Evolutionary conservation across 116 monocot genomes (phyloP), one percentile per base, ranked within the genome.

Genomic region (Posidonia oceanica): DNA sequence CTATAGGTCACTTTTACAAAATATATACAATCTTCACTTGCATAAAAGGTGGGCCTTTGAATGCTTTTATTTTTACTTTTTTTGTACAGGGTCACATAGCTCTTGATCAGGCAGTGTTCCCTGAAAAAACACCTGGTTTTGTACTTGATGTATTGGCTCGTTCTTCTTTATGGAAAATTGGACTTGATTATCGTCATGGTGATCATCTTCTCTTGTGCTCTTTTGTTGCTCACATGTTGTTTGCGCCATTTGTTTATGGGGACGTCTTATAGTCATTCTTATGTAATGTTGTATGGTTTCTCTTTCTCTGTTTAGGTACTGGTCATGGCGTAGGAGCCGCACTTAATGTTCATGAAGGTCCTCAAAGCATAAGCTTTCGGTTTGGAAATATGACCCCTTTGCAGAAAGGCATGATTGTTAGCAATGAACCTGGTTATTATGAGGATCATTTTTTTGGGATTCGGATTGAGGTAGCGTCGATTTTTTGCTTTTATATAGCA

Each of bases 311-410:
- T 80, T 71, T 72, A 95, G 95, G 95, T 14, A 95, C 95, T 76
- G 95, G 95, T 42, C 95, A 95, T 88, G 95, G 95, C 17, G 95
- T 95, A 21, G 94, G 94, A 68, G 95, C 95, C 81, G 95, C 91
- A 77, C 76, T 95, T 72, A 95, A 95, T 81, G 95, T 95, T 11
- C 95, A 95, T 70, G 95, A 95, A 84, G 95, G 95, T 36, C 95
- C 95, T 69, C 95, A 95, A 44, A 82, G 95, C 70, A 95, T 95
- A 75, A 95, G 95, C 80, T 91, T 81, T 73, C 77, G 95, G 60
- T 95, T 71, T 83, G 86, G 91, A 79, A 95, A 95, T 78, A 83
- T 86, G 82, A 91, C 86, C 67, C 71, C 95, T 18, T 76, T 95
- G 79, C 91, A 83, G 68, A 81, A 76, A 69, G 91, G 95, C 29